Base-by-base conservation (phyloP, 352 stramenopile species). In the Phytophthora meadii region DNA sequence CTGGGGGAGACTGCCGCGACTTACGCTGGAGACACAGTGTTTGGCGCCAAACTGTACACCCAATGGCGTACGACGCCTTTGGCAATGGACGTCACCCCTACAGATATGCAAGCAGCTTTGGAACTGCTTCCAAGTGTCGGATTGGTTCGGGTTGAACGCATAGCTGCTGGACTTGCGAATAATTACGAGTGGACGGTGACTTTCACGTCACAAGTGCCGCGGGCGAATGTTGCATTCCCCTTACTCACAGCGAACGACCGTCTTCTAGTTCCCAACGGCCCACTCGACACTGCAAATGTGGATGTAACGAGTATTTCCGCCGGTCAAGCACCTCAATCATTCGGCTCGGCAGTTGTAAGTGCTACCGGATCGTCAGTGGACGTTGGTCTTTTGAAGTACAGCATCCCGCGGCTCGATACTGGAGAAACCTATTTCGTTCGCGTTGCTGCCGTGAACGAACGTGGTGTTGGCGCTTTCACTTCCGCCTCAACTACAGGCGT, bases 161-260 rank as follows among this genome's bases (percentile, higher is more conserved):
- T 94, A 25, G 80, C 82, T 22, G 70, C 81, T 9, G 65, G 59
- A 3, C 52, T 41, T 3, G 76, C 75, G 4, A 89, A 88, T 53
- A 92, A 82, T 24, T 98, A 88, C 66, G 73, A 82, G 9, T 98
- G 94, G 94, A 79, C 67, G 14, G 82, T 99, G 30, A 98, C 94
- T 10, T 98, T 98, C 63, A 78, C 70, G 17, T 73, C 64, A 12
- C 79, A 90, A 40, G 76, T 94, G 2, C 83, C 85, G 0, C 49
- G 61, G 22, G 53, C 44, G 4, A 49, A 12, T 11, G 27, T 59
- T 0, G 37, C 54, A 2, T 69, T 91, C n/a, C 82, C 82, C 2
- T 50, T 61, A 25, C 70, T 92, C 2, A 55, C 83, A 12, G 73
- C 71, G 0, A 94, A 94, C 47, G 84, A 92, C 27, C 68, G 61